These are phyloP conservation scores for Scleroderma citrinum DNA, from an alignment of 768 basidiomycete species.

Conservation along the genomic window DNA sequence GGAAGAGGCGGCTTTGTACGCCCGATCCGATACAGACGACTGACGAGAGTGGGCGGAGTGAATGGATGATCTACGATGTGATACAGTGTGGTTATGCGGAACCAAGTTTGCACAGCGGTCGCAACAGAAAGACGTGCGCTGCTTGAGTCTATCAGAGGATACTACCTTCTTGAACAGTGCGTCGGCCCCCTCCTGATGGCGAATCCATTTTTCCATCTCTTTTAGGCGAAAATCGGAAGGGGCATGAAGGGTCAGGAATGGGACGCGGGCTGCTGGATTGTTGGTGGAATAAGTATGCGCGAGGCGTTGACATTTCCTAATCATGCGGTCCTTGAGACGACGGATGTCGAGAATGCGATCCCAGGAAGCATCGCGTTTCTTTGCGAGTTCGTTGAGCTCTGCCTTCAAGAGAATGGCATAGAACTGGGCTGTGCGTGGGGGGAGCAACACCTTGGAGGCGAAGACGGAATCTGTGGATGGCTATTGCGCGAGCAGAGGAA, in stretches of 20 bases:
- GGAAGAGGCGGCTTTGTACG: conserved; percentile 4
- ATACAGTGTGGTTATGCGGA: conserved; percentile 25
- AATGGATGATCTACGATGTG: conserved; percentile 21
- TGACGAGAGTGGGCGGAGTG: conserved; percentile 23
- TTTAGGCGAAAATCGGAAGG: conserved; percentile 69
- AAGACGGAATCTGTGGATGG: conserved; percentile 3
- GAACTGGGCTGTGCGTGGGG: conserved; percentile 58
- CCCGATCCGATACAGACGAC: conserved; percentile 11
- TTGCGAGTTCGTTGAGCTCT: conserved; percentile 56
- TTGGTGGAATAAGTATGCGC: conserved; percentile 40
- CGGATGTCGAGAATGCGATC: conserved; percentile 68
- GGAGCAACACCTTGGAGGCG: conserved; percentile 54
- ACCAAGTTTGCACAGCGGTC: conserved; percentile 30
- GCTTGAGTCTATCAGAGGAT: conserved; percentile 14
- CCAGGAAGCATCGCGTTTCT: conserved; percentile 53
- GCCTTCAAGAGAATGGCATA: conserved; percentile 62
- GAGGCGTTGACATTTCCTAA: conserved; percentile 69
- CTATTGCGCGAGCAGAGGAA: background rate
- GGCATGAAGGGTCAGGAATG: conserved; percentile 63
- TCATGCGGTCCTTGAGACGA: conserved; percentile 76
- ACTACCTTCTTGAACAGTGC: conserved; percentile 14
- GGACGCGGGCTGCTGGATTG: conserved; percentile 34
- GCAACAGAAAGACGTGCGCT: conserved; percentile 28
- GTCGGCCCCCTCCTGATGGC: conserved; percentile 37
- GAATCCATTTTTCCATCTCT: conserved; percentile 77